Base-by-base conservation (phyloP, 2,329 filamentous ascomycete genomes). In the Colletotrichum sp. region DNA sequence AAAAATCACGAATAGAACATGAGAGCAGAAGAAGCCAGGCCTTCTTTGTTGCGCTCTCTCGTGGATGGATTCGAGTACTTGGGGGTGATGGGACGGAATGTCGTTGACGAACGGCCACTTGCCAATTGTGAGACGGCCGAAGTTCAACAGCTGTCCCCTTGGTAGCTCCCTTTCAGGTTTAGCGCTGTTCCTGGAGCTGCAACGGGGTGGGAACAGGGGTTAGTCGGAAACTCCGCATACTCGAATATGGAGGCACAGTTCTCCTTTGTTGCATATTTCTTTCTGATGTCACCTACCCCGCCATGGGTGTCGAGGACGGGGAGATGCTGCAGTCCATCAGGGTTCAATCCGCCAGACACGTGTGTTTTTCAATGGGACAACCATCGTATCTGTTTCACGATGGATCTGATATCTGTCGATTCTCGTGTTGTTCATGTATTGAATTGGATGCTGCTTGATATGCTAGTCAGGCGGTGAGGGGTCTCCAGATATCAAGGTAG, bases 121-220 rank as follows among this genome's bases (percentile, higher is more conserved):
- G 48, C 58, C 58, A 36, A 34, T 61, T 61, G 71, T 65, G 66
- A 75, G 71, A 76, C 60, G 69, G 56, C 73, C 24, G n/a, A 68
- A 73, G 64, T 76, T 69, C 77, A 62, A 76, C 79, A 81, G 79
- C 80, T 81, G 80, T 79, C 80, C 79, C 75, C 77, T 81, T 79
- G 77, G 38, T 58, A 78, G 76, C 75, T 77, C 75, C 71, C 18
- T 21, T 70, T 77, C 60, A 15, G 78, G 76, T 52, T 73, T 79
- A 78, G 78, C 64, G 71, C 32, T 8, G 10, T 48, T 24, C 36
- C 36, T 61, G 28, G 15, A 68, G 62, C 56, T 67, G 64, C 32
- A 43, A 32, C 16, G 55, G 73, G 3, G 43, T 52, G 43, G 43
- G 43, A 52, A 32, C 70, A 76, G 64, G 73, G 73, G 73, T 24